Conservation (phyloP, 441 rosid genomes). For the Populus tomentosa region DNA sequence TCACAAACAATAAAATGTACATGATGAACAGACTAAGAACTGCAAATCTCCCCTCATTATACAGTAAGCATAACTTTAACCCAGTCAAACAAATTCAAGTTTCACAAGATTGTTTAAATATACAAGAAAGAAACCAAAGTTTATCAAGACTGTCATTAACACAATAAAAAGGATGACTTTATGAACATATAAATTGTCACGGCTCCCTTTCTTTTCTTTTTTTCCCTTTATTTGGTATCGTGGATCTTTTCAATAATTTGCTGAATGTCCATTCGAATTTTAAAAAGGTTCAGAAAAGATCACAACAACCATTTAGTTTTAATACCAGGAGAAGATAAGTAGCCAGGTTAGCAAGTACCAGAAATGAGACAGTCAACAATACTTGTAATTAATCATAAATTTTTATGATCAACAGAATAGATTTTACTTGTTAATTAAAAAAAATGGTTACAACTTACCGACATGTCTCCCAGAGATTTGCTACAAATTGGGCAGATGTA, state of each 20-base stretch:
- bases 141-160: background rate
- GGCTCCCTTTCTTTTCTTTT: background rate
- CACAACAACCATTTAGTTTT: background rate
- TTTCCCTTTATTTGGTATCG: background rate
- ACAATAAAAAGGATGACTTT: background rate
- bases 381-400: background rate
- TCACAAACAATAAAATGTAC: too few relatives aligned
- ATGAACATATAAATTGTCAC: background rate
- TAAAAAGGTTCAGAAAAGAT: background rate
- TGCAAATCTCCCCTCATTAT: background rate
- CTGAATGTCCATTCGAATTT: background rate
- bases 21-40: background rate
- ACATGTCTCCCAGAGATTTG: too few relatives aligned
- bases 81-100: background rate
- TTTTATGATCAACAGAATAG: background rate
- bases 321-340: background rate
- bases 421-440: background rate
- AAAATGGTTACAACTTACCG: too few relatives aligned
- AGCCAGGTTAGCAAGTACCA: background rate
- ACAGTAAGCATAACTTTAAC: background rate
- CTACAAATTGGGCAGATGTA: too few relatives aligned
- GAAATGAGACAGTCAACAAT: background rate
- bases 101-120: background rate
- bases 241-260: background rate
- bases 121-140: background rate